Evolutionary conservation across 2,329 filamentous ascomycete genomes (phyloP), one percentile per base, ranked within the genome.

Genomic region (Exserohilum turcica): DNA sequence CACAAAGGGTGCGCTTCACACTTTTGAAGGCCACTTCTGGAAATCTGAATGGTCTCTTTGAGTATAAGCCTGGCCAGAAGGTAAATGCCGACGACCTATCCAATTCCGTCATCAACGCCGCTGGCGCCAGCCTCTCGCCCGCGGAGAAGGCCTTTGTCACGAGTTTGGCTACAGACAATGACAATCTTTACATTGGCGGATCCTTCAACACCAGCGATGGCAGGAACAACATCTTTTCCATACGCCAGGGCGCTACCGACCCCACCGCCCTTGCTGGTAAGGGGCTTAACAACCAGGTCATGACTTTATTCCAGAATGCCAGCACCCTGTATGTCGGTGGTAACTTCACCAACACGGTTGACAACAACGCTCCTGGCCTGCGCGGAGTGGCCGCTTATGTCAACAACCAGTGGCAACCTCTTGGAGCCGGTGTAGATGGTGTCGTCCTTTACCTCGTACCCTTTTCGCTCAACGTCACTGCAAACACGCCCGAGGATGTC

Each of bases 381-480:
- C 86, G 84, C 58, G 87, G 92, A 59, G 80, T 96, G 36, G 94
- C 90, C 5, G 79, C 87, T 7, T 97, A 91, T 71, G 75, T 81
- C 13, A 82, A 82, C 54, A 85, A 90, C 59, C 74, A 81, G 24
- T 99, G 93, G 94, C 80, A 78, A 42, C 75, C 93, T 1, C 81
- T 99, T 6, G 94, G 94, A 36, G 89, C 87, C 29, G 94, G 94
- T 54, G 87, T 99, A 28, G 85, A 96, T 67, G 94, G 92, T 16
- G 79, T 80, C 6, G 92, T 97, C 13, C 78, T 81, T 45, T 82
- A 84, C 44, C 85, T 97, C 49, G 88, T 95, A 15, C 84, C 90
- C 0, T 81, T 97, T 65, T 82, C 83, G 12, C 79, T 97, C 69
- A 97, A 97, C 71, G 76, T 95, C 27, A 92, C 88, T 0, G 77